Conservation (phyloP, 495 filamentous ascomycete genomes). For the Filosporella fistucella region DNA sequence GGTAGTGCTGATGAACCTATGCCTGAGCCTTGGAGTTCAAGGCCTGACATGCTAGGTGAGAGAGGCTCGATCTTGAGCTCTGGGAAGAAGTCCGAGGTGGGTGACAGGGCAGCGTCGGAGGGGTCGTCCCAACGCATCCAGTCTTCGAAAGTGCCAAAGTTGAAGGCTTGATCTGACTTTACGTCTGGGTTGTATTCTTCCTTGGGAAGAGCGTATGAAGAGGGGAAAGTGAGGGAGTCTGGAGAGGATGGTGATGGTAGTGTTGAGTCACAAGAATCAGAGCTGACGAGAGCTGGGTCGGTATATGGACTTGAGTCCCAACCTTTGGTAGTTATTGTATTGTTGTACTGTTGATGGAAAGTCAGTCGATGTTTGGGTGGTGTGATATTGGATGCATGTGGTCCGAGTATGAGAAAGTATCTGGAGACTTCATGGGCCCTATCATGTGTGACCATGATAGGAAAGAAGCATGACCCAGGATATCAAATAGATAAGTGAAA, state of each 20-base stretch:
- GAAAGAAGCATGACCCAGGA: not conserved
- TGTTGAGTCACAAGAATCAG: conserved; percentile 18
- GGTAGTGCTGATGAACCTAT: not conserved
- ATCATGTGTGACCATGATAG: not conserved
- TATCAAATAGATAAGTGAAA: not conserved
- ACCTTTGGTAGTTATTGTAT: conserved; percentile 5
- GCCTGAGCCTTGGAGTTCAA: conserved; percentile 13
- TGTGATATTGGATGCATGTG: not conserved
- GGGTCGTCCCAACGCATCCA: conserved; percentile 25
- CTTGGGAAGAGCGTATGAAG: conserved; percentile 3
- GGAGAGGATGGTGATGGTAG: conserved; percentile 18
- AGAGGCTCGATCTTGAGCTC: conserved; percentile 18
- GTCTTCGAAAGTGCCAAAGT: conserved; percentile 21
- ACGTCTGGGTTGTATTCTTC: conserved; percentile 1
- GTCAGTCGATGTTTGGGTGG: conserved; percentile 8
- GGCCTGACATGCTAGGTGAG: conserved; percentile 7
- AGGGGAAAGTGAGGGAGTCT: conserved; percentile 1
- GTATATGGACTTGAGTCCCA: conserved; percentile 13
- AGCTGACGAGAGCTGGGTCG: conserved; percentile 12
- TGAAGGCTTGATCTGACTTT: conserved; percentile 17
- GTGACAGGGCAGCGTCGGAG: conserved; percentile 14
- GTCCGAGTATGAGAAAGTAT: not conserved
- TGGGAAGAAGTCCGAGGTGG: conserved; percentile 14
- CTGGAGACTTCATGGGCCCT: not conserved
- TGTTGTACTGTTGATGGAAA: conserved; percentile 1